These are phyloP conservation scores for Fusarium sp. DNA, from an alignment of 2,329 filamentous ascomycete species.

Conservation along the genomic window DNA sequence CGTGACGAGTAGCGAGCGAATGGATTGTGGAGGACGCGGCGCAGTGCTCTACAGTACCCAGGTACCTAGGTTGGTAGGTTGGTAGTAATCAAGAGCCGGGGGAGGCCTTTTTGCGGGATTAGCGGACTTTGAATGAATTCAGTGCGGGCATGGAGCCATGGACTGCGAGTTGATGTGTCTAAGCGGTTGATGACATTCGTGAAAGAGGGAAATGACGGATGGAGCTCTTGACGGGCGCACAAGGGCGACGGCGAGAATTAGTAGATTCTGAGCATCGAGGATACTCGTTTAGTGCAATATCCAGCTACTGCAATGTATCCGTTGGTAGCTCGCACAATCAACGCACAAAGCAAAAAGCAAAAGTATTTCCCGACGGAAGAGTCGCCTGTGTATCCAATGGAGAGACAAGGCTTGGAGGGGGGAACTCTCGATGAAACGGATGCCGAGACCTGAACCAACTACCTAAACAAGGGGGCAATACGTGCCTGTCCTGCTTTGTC, in stretches of 20 bases:
- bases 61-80: conserved; percentile 1
- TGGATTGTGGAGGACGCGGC: conserved; percentile 18
- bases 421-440: conserved; percentile 32
- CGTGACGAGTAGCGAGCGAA: conserved; percentile 1
- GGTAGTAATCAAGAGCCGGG: conserved; percentile 14
- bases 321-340: conserved; percentile 8
- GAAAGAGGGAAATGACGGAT: conserved; percentile 18
- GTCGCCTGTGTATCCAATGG: conserved; percentile 30
- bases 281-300: background rate
- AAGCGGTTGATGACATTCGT: conserved; percentile 27
- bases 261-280: conserved; percentile 3
- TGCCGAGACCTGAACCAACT: conserved; percentile 29
- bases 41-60: conserved; percentile 18
- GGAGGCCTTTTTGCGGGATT: conserved; percentile 19
- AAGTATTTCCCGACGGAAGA: conserved; percentile 21
- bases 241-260: conserved; percentile 21
- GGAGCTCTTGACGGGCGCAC: conserved; percentile 19
- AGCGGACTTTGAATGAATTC: conserved; percentile 21
- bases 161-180: background rate
- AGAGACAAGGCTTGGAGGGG: conserved; percentile 16
- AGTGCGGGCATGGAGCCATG: conserved; percentile 1
- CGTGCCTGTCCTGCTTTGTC: background rate
- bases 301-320: background rate
- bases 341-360: conserved; percentile 17
- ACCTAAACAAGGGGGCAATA: conserved; percentile 12